Conservation (phyloP, 768 basidiomycete genomes). For the Tulasnella sp. region DNA sequence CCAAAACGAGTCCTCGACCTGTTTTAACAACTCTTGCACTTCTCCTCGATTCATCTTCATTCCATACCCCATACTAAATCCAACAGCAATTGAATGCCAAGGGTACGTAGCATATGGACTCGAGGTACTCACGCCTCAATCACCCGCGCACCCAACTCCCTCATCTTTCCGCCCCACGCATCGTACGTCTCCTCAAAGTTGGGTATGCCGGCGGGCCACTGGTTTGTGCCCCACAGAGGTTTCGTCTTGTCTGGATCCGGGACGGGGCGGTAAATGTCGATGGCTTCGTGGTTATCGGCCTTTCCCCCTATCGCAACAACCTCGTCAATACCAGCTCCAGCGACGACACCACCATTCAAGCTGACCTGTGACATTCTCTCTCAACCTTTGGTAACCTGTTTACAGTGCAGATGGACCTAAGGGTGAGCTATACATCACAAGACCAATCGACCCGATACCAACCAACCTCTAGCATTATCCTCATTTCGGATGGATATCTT, state of each 20-base stretch:
- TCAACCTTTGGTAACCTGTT: constrained; percentile 67
- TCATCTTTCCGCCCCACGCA: constrained; percentile 77
- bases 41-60: constrained; percentile 60
- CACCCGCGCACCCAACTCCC: constrained; percentile 58
- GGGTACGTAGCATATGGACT: background rate
- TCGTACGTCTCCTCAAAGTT: constrained; percentile 54
- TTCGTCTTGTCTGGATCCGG: constrained; percentile 54
- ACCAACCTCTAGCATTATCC: constrained; percentile 63
- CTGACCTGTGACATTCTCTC: constrained; percentile 82
- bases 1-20: constrained; percentile 84
- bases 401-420: background rate
- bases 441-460: background rate
- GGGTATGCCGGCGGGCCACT: constrained; percentile 51
- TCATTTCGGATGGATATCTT: constrained; percentile 50
- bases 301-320: background rate
- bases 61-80: constrained; percentile 62
- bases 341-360: constrained; percentile 35
- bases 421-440: background rate
- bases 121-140: constrained; percentile 66
- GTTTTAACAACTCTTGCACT: constrained; percentile 49
- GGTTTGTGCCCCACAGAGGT: constrained; percentile 74
- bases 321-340: background rate
- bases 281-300: constrained; percentile 53
- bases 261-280: constrained; percentile 72
- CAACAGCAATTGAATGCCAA: background rate